These are phyloP conservation scores for Pyrenochaeta sp. DNA, from an alignment of 2,329 filamentous ascomycete genomes.

Conservation along the genomic window DNA sequence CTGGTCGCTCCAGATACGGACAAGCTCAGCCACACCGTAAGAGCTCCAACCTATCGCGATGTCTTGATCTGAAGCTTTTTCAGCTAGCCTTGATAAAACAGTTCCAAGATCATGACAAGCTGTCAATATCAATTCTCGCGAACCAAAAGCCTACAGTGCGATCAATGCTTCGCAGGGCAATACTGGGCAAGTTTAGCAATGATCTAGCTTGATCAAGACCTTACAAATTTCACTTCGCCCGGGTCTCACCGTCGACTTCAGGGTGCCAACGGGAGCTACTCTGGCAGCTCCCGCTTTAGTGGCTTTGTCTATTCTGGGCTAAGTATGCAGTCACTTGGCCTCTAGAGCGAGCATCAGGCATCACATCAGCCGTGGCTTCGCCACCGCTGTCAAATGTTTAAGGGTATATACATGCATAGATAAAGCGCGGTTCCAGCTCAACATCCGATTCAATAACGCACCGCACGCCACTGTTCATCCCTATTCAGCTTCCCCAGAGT, in stretches of 20 bases:
- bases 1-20: not conserved
- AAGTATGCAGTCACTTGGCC: constrained; percentile 11
- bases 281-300: constrained; percentile 13
- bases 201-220: not conserved
- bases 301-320: constrained; percentile 21
- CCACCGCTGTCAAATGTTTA: constrained; percentile 10
- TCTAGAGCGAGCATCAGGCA: constrained; percentile 28
- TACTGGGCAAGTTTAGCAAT: constrained; percentile 6
- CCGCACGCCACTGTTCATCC: constrained; percentile 8
- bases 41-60: constrained; percentile 15
- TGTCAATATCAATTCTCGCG: constrained; percentile 11
- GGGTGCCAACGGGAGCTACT: not conserved
- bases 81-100: constrained; percentile 18
- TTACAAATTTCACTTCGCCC: not conserved
- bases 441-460: constrained; percentile 2
- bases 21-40: not conserved
- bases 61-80: constrained; percentile 2
- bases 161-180: constrained; percentile 19
- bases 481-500: constrained; percentile 10
- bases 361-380: constrained; percentile 17
- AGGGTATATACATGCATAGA: constrained; percentile 16
- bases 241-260: not conserved
- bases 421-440: constrained; percentile 2
- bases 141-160: constrained; percentile 9
- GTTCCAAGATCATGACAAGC: constrained; percentile 23